Base-by-base conservation (phyloP, 176 grass and related monocot genomes). In the Paspalum notatum region DNA sequence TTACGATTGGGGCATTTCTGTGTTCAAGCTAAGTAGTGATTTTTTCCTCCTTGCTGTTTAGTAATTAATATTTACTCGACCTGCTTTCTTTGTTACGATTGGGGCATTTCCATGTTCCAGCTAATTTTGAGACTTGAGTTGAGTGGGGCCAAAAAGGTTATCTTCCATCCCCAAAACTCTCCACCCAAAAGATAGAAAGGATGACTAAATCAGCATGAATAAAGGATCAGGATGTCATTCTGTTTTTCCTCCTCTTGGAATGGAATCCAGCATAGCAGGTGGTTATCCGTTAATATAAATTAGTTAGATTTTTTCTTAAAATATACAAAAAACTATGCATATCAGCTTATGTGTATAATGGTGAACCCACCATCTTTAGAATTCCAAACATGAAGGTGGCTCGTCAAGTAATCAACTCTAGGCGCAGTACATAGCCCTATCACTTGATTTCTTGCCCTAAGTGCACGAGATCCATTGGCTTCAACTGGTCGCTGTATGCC, bases 11-110 rank as follows among this genome's bases (percentile, higher is more conserved):
- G 56, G 8, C 8, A 48, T 49, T 49, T 18, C 66, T 41, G 32
- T 47, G 11, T 40, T n/a, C 8, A 49, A 59, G 17, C 26, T n/a
- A n/a, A n/a, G 92, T 87, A 85, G 75, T 45, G 44, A 71, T 21
- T 75, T 66, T 65, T 75, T 70, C 12, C 57, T 60, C n/a, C 16
- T 16, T 62, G 8, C 15, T 58, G 11, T 83, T 74, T 74, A 42
- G 62, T 63, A 21, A 4, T 64, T 85, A 18, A 38, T 44, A 80
- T 46, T 45, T 86, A 40, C 43, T 27, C 65, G 25, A 26, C 67
- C 7, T 83, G 17, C 9, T 46, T 47, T 75, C 22, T 65, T 51
- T 71, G 47, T 9, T 73, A 60, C 12, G 15, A n/a, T 72, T 6
- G 12, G 62, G 55, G 8, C 7, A 48, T 48, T 49, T 18, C 66